A percentile compares a stretch with the other conserved stretches of the same genome.
phyloP scores from a whole-genome alignment of 345 rosid species.

The Rhodamnia rubescens region DNA sequence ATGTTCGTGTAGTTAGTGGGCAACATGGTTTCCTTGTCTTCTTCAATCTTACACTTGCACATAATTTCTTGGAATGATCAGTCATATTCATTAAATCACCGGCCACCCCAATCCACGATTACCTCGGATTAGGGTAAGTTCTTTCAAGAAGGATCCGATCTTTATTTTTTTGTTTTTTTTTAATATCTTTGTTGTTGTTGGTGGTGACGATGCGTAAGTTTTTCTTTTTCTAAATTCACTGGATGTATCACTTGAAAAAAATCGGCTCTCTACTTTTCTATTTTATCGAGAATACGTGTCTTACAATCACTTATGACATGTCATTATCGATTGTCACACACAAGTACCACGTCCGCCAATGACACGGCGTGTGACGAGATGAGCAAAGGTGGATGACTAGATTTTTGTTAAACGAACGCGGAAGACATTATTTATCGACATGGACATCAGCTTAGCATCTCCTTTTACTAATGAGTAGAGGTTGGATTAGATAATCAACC shows the following conservation, averaged over 20 bases:
- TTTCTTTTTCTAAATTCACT: not conserved
- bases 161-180: not conserved
- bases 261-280: not conserved
- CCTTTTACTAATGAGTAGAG: not conserved
- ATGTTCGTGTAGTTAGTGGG: not conserved
- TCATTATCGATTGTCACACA: not conserved
- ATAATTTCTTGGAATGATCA: not conserved
- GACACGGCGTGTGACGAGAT: not conserved
- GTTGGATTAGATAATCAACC: not conserved
- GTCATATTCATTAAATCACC: not conserved
- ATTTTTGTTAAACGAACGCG: not conserved
- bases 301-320: not conserved
- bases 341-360: not conserved
- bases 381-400: not conserved
- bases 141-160: not conserved
- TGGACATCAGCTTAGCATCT: not conserved
- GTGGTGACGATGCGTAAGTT: not conserved
- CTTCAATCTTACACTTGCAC: not conserved
- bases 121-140: not conserved
- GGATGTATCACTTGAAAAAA: not conserved
- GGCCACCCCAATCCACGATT: not conserved
- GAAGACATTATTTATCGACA: not conserved
- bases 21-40: conserved; percentile 14
- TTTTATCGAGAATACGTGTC: not conserved
- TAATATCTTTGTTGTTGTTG: not conserved